Evolutionary conservation across 768 basidiomycete genomes (phyloP).

Genomic region (Rhizopogon rudus): DNA sequence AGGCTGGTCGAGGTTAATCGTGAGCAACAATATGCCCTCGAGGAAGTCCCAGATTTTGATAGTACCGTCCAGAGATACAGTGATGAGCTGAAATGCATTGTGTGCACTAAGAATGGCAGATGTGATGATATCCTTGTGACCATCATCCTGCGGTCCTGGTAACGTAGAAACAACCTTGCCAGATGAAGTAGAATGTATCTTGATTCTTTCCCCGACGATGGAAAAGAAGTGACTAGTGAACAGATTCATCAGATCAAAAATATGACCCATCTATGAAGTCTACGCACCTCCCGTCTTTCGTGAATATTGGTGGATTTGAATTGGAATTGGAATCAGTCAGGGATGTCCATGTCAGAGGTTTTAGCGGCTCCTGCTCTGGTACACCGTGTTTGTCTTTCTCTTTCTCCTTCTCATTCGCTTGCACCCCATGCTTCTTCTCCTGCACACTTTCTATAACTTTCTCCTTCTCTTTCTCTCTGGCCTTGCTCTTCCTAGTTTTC

Average conservation of each 20-base stretch:
- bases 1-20: constrained; percentile 63
- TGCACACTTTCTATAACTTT: constrained; percentile 16
- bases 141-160: constrained; percentile 42
- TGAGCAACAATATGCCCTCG: constrained; percentile 74
- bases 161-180: constrained; percentile 82
- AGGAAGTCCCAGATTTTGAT: constrained; percentile 93
- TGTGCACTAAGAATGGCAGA: constrained; percentile 73
- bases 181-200: constrained; percentile 77
- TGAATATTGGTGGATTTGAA: constrained; percentile 71
- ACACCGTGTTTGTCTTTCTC: constrained; percentile 16
- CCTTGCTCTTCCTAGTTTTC: constrained; percentile 35
- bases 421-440: constrained; percentile 9
- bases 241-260: constrained; percentile 6
- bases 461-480: constrained; percentile 43
- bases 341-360: constrained; percentile 61
- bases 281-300: constrained; percentile 79
- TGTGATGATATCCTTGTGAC: constrained; percentile 54
- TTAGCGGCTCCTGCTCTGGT: constrained; percentile 7
- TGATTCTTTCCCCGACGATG: constrained; percentile 73
- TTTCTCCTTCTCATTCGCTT: not conserved
- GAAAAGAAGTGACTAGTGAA: constrained; percentile 80
- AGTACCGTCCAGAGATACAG: constrained; percentile 77
- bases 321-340: constrained; percentile 66
- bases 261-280: constrained; percentile 2
- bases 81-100: constrained; percentile 87